A percentile compares a stretch with the other conserved stretches of the same genome.
phyloP scores from a whole-genome alignment of 2,329 filamentous ascomycete species.

The Stemphylium lycopersici region DNA sequence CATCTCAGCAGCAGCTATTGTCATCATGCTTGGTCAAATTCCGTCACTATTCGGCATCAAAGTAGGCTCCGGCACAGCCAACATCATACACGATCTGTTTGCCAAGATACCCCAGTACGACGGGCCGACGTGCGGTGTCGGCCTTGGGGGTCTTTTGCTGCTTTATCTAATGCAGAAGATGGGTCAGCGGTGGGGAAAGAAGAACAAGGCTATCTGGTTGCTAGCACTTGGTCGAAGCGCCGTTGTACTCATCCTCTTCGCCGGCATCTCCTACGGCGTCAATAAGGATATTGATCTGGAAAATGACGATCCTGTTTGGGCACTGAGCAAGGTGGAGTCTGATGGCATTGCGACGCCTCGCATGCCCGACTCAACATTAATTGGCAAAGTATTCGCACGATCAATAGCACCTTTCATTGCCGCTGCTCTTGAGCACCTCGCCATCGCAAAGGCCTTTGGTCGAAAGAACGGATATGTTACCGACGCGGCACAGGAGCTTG shows the following conservation, averaged over 20 bases:
- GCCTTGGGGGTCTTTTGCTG: slow-evolving; percentile 63
- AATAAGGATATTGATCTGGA: slow-evolving; percentile 55
- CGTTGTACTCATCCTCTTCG: slow-evolving; percentile 66
- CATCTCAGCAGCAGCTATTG: slow-evolving; percentile 69
- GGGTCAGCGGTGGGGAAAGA: slow-evolving; percentile 65
- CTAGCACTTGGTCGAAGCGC: slow-evolving; percentile 66
- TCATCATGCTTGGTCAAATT: slow-evolving; percentile 70
- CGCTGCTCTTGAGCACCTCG: slow-evolving; percentile 67
- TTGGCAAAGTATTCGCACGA: slow-evolving; percentile 60
- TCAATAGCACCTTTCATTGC: slow-evolving; percentile 68
- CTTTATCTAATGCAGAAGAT: slow-evolving; percentile 63
- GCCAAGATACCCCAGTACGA: slow-evolving; percentile 62
- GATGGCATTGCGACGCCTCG: slow-evolving; percentile 60
- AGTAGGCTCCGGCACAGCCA: slow-evolving; percentile 60
- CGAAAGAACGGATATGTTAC: slow-evolving; percentile 67
- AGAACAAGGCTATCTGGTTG: slow-evolving; percentile 64
- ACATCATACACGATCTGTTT: slow-evolving; percentile 66
- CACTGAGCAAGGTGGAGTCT: slow-evolving; percentile 63
- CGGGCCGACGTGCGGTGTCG: slow-evolving; percentile 64
- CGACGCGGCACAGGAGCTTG: slow-evolving; percentile 69
- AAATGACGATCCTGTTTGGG: slow-evolving; percentile 59
- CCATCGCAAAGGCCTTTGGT: slow-evolving; percentile 68
- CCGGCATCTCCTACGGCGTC: slow-evolving; percentile 66
- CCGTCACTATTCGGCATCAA: slow-evolving; percentile 63
- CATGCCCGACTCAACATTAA: slow-evolving; percentile 55